Evolutionary conservation across 495 filamentous ascomycete genomes (phyloP).

Genomic region (Tuber magnatum): DNA sequence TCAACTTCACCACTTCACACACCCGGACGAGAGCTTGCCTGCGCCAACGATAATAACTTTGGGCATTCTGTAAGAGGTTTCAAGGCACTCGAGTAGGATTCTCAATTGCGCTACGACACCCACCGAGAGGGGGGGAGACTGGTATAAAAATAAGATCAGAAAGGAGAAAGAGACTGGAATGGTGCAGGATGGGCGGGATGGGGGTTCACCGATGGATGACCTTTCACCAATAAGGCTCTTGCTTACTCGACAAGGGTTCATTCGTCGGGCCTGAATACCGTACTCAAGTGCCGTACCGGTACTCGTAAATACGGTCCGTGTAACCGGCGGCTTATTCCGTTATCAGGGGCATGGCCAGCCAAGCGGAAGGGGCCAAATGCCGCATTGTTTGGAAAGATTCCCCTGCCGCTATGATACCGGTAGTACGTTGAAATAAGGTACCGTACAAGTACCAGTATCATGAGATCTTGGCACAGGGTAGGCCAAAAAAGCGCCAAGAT

Average conservation of each 20-base stretch:
- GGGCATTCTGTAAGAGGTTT: constrained; percentile 10
- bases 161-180: not conserved
- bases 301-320: not conserved
- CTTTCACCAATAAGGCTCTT: not conserved
- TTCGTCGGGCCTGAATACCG: not conserved
- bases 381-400: not conserved
- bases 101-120: not conserved
- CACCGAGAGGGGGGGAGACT: not conserved
- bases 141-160: not conserved
- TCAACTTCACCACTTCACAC: not conserved
- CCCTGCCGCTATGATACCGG: not conserved
- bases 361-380: not conserved
- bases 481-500: too few relatives aligned
- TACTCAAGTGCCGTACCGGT: too few relatives aligned
- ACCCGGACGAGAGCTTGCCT: constrained; percentile 6
- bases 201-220: not conserved
- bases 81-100: not conserved
- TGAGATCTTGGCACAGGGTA: too few relatives aligned
- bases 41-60: constrained; percentile 31
- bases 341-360: not conserved
- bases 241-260: not conserved
- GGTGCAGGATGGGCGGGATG: not conserved
- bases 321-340: not conserved
- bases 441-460: too few relatives aligned
- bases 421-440: not conserved